A percentile compares a stretch with the other conserved stretches of the same genome.
These are phyloP conservation scores for Heteromeles arbutifolia DNA, from an alignment of 306 rosid species.

Conservation along the genomic window DNA sequence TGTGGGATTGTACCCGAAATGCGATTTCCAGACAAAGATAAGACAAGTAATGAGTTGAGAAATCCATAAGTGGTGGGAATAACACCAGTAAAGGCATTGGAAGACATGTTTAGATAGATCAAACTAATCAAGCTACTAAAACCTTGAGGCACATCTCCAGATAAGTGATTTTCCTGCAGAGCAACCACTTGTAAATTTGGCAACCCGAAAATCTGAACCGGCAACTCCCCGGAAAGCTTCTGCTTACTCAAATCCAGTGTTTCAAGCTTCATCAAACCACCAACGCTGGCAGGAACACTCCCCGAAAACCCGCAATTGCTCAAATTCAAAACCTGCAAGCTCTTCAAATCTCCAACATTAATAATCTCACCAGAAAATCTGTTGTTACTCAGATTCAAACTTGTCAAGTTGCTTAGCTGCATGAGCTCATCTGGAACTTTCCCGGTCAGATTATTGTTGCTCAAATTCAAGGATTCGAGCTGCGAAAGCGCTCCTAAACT, in stretches of 20 bases:
- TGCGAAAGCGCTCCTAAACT: constrained; percentile 41
- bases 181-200: constrained; percentile 61
- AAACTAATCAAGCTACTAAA: constrained; percentile 68
- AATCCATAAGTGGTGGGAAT: constrained; percentile 69
- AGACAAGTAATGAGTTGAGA: constrained; percentile 43
- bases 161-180: constrained; percentile 51
- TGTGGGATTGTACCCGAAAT: constrained; percentile 49
- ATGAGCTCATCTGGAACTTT: constrained; percentile 42
- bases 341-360: constrained; percentile 40
- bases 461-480: constrained; percentile 51
- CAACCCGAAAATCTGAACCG: constrained; percentile 65
- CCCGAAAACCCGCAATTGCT: constrained; percentile 70
- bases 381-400: constrained; percentile 61
- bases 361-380: constrained; percentile 45
- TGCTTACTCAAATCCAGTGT: constrained; percentile 75
- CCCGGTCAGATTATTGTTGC: constrained; percentile 53
- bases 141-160: constrained; percentile 75
- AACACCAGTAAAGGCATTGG: constrained; percentile 48
- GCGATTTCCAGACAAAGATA: constrained; percentile 49
- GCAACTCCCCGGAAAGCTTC: constrained; percentile 62
- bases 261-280: constrained; percentile 56
- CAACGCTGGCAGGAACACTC: constrained; percentile 44
- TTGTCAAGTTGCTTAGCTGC: constrained; percentile 50
- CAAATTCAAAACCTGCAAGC: constrained; percentile 58
- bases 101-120: constrained; percentile 50